These are phyloP conservation scores for Ophiocordyceps australis DNA, from an alignment of 2,329 filamentous ascomycete species.

Conservation along the genomic window DNA sequence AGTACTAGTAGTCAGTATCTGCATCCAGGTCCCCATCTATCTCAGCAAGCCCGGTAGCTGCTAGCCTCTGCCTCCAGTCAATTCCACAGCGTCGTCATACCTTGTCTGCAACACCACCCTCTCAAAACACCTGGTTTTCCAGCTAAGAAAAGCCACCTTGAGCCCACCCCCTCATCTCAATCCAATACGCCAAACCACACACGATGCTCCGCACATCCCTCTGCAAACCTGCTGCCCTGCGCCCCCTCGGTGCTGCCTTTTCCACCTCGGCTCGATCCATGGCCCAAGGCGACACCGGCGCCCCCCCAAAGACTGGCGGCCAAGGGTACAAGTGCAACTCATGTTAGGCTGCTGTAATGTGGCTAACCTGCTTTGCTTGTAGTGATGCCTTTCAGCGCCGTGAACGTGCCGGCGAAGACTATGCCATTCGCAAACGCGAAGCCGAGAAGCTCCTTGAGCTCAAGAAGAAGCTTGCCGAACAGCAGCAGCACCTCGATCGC, in stretches of 20 bases:
- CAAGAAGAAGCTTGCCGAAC: slow-evolving; percentile 54
- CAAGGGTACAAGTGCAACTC: slow-evolving; percentile 28
- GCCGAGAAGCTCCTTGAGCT: slow-evolving; percentile 73
- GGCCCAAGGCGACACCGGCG: slow-evolving; percentile 52
- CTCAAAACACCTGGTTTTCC: too few species aligned
- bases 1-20: too few species aligned
- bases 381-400: slow-evolving; percentile 89
- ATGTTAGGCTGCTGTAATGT: not conserved
- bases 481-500: slow-evolving; percentile 69
- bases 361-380: slow-evolving; percentile 3
- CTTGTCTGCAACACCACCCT: too few species aligned
- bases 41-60: not conserved
- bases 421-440: slow-evolving; percentile 74
- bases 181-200: slow-evolving; percentile 4
- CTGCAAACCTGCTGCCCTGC: slow-evolving; percentile 32
- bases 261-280: slow-evolving; percentile 44
- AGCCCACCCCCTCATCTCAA: slow-evolving; percentile 2
- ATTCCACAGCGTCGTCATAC: too few species aligned
- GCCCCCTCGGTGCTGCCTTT: slow-evolving; percentile 40
- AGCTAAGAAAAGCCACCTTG: not conserved
- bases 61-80: not conserved
- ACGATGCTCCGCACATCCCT: slow-evolving; percentile 52
- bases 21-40: too few species aligned
- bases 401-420: slow-evolving; percentile 73
- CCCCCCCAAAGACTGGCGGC: slow-evolving; percentile 34